These are phyloP conservation scores for Saccharomycopsis malanga DNA, from an alignment of 805 yeast genomes.

Conservation along the genomic window DNA sequence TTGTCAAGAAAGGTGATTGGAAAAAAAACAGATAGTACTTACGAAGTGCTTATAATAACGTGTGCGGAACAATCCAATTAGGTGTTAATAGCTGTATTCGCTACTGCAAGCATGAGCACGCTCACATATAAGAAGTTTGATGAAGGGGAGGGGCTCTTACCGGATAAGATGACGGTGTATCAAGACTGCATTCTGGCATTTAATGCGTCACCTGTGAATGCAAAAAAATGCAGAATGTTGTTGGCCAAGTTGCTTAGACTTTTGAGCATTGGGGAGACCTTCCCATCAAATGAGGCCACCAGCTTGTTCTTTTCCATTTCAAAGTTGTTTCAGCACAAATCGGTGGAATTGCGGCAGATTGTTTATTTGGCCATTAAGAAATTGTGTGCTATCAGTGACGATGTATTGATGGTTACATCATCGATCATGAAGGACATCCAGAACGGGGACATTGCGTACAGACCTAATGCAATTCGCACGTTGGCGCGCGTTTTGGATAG, in stretches of 20 bases:
- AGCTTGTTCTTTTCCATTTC: slow-evolving; percentile 89
- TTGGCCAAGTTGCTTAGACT: slow-evolving; percentile 78
- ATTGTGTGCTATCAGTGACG: slow-evolving; percentile 74
- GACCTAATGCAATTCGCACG: slow-evolving; percentile 93
- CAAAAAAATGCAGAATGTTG: slow-evolving; percentile 77
- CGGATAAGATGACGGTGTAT: slow-evolving; percentile 95
- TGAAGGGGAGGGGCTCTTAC: slow-evolving; percentile 58
- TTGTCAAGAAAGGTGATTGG: too few relatives aligned
- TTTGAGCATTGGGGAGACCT: slow-evolving; percentile 77
- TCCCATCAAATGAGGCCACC: slow-evolving; percentile 86
- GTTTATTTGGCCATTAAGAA: slow-evolving; percentile 94
- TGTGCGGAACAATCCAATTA: too few relatives aligned
- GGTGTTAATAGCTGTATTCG: too few relatives aligned
- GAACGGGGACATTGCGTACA: slow-evolving; percentile 74
- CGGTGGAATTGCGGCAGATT: slow-evolving; percentile 79
- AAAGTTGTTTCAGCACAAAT: slow-evolving; percentile 89
- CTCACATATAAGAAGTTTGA: slow-evolving; percentile 58
- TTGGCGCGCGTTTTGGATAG: slow-evolving; percentile 84
- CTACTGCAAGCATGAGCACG: slow-evolving; percentile 15
- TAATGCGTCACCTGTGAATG: slow-evolving; percentile 84
- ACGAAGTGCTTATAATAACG: too few relatives aligned
- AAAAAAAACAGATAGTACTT: too few relatives aligned
- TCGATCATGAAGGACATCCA: slow-evolving; percentile 98
- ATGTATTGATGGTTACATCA: slow-evolving; percentile 94
- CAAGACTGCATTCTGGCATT: slow-evolving; percentile 92